These are phyloP conservation scores for Phytophthora sp. DNA, from an alignment of 352 stramenopile genomes.

Conservation along the genomic window DNA sequence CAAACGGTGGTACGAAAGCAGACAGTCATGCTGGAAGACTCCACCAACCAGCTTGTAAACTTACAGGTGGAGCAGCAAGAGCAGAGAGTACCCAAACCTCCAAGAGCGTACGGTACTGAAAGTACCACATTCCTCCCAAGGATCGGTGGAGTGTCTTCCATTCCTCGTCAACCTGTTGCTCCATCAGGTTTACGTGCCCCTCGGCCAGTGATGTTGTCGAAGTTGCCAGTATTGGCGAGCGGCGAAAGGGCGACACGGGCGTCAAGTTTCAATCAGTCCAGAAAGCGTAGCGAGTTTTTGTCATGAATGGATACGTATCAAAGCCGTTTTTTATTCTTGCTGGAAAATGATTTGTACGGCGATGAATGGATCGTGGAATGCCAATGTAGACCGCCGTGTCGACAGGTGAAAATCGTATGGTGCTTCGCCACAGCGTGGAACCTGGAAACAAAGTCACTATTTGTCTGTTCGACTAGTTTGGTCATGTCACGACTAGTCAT, in stretches of 20 bases:
- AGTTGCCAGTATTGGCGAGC: slow-evolving; percentile 14
- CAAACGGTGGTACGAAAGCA: slow-evolving; percentile 53
- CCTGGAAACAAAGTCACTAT: no score
- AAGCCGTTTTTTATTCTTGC: no score
- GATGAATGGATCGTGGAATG: no score
- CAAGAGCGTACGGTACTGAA: neutral
- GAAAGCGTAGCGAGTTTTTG: no score
- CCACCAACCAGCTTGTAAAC: slow-evolving; percentile 29
- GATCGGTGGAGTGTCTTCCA: slow-evolving; percentile 1
- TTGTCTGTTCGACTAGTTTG: no score
- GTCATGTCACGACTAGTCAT: no score
- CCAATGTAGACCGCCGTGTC: no score
- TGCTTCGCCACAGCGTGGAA: no score
- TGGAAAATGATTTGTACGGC: no score
- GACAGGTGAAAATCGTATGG: no score
- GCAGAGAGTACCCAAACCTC: neutral
- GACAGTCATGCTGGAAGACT: slow-evolving; percentile 41
- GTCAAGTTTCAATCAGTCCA: slow-evolving; percentile 6
- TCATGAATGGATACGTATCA: no score
- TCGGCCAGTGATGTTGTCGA: slow-evolving; percentile 27
- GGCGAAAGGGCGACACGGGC: neutral
- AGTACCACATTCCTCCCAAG: slow-evolving; percentile 14
- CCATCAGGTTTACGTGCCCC: slow-evolving; percentile 25
- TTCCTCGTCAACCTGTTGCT: slow-evolving; percentile 21
- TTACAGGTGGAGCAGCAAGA: slow-evolving; percentile 15